These are phyloP conservation scores for Solanum virginianum DNA, from an alignment of 257 asterid genomes.

Conservation along the genomic window DNA sequence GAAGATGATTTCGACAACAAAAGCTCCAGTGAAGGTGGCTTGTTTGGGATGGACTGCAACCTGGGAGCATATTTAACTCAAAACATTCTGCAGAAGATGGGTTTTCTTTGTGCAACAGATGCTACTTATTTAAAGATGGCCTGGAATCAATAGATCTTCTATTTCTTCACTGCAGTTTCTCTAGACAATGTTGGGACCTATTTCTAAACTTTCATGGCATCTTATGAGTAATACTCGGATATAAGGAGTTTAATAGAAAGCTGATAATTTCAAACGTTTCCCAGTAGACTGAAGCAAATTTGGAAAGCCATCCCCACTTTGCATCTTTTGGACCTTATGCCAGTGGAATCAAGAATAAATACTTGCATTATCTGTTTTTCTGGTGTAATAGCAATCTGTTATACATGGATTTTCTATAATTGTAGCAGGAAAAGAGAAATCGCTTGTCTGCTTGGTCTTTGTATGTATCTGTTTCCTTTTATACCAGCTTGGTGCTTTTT, in stretches of 20 bases:
- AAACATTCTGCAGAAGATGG: neutral
- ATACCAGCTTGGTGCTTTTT: neutral
- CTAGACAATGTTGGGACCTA: neutral
- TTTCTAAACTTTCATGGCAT: neutral
- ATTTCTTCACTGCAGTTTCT: neutral
- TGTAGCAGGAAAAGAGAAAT: neutral
- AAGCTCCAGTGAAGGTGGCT: neutral
- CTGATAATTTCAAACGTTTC: neutral
- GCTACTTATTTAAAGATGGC: neutral
- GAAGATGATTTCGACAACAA: neutral
- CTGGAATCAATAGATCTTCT: neutral
- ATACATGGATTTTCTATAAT: neutral
- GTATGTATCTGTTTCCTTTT: neutral
- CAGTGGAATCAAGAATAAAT: neutral
- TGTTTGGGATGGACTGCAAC: neutral
- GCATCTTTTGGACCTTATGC: neutral
- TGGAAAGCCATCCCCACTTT: neutral
- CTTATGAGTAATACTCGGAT: neutral
- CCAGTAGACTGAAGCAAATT: neutral
- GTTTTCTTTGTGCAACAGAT: neutral
- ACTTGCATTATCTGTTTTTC: neutral
- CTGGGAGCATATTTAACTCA: neutral
- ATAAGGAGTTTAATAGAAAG: neutral
- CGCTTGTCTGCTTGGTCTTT: neutral
- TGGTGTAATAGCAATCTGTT: neutral